Percentiles rank a stretch among this genome's conserved stretches.
phyloP scores from a whole-genome alignment of 768 basidiomycete genomes.

The Lentinula boryana region DNA sequence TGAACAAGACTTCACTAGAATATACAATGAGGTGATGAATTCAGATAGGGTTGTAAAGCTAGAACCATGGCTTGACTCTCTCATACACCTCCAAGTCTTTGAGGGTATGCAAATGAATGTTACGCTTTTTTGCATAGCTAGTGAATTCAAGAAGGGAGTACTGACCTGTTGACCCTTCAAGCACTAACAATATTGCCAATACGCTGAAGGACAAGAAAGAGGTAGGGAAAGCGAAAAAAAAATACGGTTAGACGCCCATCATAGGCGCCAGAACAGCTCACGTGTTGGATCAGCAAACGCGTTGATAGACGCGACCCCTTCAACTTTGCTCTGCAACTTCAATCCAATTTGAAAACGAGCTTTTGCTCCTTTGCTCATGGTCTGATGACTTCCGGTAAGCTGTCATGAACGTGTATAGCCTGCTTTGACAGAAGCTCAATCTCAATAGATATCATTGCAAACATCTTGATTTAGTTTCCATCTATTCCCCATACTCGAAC shows the following conservation, averaged over 20 bases:
- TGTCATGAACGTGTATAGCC: neutral
- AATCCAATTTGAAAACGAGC: neutral
- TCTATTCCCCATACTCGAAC: neutral
- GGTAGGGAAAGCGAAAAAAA: no score
- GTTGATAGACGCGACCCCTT: neutral
- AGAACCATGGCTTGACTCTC: conserved; percentile 6
- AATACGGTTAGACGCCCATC: no score
- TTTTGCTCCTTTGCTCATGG: neutral
- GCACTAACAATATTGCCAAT: no score
- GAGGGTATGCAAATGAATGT: neutral
- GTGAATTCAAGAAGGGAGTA: neutral
- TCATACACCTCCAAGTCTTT: neutral
- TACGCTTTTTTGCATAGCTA: neutral
- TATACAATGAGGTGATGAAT: neutral
- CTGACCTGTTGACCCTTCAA: neutral
- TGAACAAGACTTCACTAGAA: neutral
- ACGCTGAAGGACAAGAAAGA: no score
- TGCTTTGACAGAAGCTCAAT: neutral
- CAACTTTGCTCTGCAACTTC: neutral
- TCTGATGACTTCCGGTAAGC: neutral
- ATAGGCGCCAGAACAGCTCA: no score
- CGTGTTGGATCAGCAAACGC: neutral
- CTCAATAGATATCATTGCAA: neutral
- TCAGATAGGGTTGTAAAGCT: conserved; percentile 8
- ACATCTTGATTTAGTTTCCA: neutral